These are phyloP conservation scores for Pseudocercospora crystallina DNA, from an alignment of 2,329 filamentous ascomycete species.

Conservation along the genomic window DNA sequence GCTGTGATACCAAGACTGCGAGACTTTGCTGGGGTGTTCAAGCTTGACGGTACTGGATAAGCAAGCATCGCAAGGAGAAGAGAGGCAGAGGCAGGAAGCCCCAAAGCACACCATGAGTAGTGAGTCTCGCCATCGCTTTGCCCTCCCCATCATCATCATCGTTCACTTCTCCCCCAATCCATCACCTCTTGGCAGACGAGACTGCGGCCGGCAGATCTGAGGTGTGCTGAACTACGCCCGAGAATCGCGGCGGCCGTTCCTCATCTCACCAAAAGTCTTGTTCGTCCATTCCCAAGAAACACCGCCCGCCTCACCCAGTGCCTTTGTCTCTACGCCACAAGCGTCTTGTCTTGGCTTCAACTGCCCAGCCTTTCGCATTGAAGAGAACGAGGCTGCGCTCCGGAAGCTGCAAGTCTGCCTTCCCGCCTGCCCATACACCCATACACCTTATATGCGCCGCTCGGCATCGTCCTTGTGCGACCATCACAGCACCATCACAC, in stretches of 20 bases:
- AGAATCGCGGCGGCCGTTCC: too few relatives aligned
- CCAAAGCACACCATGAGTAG: slow-evolving; percentile 10
- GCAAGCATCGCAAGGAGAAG: neutral
- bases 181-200: neutral
- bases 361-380: too few relatives aligned
- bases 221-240: too few relatives aligned
- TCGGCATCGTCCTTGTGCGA: neutral
- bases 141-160: neutral
- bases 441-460: neutral
- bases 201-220: too few relatives aligned
- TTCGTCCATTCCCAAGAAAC: neutral
- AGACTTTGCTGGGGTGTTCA: too few relatives aligned
- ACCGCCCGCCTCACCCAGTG: neutral
- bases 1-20: too few relatives aligned
- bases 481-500: neutral
- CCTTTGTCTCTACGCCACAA: too few relatives aligned
- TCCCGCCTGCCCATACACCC: slow-evolving; percentile 7
- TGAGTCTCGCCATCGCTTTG: slow-evolving; percentile 1
- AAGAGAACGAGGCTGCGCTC: too few relatives aligned
- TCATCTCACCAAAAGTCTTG: too few relatives aligned
- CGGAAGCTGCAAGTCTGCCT: too few relatives aligned
- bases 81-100: neutral
- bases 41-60: too few relatives aligned
- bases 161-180: neutral
- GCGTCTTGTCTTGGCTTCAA: slow-evolving; percentile 3